A percentile compares a stretch with the other conserved stretches of the same genome.
These are phyloP conservation scores for Boletellus sp. DNA, from an alignment of 768 basidiomycete genomes.

Conservation along the genomic window DNA sequence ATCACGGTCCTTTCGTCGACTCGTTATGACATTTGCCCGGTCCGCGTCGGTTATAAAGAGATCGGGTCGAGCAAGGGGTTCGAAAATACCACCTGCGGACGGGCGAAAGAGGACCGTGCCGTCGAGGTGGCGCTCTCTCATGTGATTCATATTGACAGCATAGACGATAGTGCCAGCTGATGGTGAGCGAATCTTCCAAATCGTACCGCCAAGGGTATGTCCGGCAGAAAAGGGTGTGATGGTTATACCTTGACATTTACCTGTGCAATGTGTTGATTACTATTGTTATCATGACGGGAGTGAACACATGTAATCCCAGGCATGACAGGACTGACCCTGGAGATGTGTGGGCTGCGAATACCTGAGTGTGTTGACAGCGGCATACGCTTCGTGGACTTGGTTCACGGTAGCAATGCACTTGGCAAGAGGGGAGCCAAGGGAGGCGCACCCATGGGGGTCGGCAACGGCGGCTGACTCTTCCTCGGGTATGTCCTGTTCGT, in stretches of 20 bases:
- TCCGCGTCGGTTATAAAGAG: slow-evolving; percentile 92
- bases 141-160: slow-evolving; percentile 94
- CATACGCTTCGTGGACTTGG: slow-evolving; percentile 92
- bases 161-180: slow-evolving; percentile 95
- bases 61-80: slow-evolving; percentile 85
- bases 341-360: slow-evolving; percentile 96
- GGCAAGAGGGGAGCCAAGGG: slow-evolving; percentile 15
- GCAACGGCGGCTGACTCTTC: slow-evolving; percentile 21
- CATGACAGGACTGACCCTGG: slow-evolving; percentile 56
- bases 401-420: slow-evolving; percentile 74
- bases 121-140: slow-evolving; percentile 91
- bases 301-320: slow-evolving; percentile 3
- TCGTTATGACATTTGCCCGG: slow-evolving; percentile 74
- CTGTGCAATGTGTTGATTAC: slow-evolving; percentile 34
- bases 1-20: slow-evolving; percentile 87
- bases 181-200: slow-evolving; percentile 98
- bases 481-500: slow-evolving; percentile 60
- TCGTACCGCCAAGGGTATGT: slow-evolving; percentile 92
- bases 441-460: slow-evolving; percentile 26
- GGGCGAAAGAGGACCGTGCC: slow-evolving; percentile 83
- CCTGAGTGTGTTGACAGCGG: slow-evolving; percentile 84
- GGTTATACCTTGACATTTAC: slow-evolving; percentile 88
- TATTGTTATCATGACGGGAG: background rate
- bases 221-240: slow-evolving; percentile 95
- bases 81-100: slow-evolving; percentile 74